These are phyloP conservation scores for Saitozyma sp. DNA, from an alignment of 768 basidiomycete genomes.

Conservation along the genomic window DNA sequence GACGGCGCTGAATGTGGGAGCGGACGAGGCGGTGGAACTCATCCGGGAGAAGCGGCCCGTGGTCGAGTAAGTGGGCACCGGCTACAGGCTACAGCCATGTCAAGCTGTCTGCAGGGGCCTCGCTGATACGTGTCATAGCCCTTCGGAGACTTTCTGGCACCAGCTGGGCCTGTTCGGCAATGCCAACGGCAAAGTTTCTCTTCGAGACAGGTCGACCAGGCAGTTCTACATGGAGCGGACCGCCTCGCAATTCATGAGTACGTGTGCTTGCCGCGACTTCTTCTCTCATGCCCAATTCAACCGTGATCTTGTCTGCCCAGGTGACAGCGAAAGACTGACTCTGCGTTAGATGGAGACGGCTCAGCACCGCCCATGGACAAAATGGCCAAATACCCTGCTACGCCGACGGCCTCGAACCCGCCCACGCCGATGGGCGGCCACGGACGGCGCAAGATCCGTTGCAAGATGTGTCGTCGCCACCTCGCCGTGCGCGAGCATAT, in stretches of 20 bases:
- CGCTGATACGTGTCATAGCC: conserved; percentile 57
- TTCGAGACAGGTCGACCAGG: conserved; percentile 67
- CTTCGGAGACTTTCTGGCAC: conserved; percentile 77
- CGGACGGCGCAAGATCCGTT: conserved; percentile 71
- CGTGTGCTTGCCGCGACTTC: conserved; percentile 43
- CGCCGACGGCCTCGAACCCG: conserved; percentile 64
- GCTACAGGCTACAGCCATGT: neutral
- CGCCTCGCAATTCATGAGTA: conserved; percentile 75
- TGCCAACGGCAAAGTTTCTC: conserved; percentile 68
- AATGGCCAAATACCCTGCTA: conserved; percentile 72
- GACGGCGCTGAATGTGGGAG: conserved; percentile 65
- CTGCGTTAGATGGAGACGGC: conserved; percentile 70
- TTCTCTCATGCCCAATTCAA: neutral
- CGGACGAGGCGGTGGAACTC: conserved; percentile 66
- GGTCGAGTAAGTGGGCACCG: conserved; percentile 63
- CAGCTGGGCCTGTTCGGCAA: conserved; percentile 79
- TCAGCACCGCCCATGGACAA: conserved; percentile 65
- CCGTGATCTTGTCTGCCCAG: neutral
- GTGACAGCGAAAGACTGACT: neutral
- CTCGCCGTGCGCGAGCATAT: conserved; percentile 89
- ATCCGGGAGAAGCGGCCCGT: conserved; percentile 67
- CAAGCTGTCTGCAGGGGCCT: conserved; percentile 3
- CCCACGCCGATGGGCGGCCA: conserved; percentile 61
- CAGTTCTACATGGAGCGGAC: conserved; percentile 81
- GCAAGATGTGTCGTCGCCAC: conserved; percentile 88